Percentiles rank a stretch among this genome's conserved stretches.
These are phyloP conservation scores for Multifurca ochricompacta DNA, from an alignment of 768 basidiomycete genomes.

Conservation along the genomic window DNA sequence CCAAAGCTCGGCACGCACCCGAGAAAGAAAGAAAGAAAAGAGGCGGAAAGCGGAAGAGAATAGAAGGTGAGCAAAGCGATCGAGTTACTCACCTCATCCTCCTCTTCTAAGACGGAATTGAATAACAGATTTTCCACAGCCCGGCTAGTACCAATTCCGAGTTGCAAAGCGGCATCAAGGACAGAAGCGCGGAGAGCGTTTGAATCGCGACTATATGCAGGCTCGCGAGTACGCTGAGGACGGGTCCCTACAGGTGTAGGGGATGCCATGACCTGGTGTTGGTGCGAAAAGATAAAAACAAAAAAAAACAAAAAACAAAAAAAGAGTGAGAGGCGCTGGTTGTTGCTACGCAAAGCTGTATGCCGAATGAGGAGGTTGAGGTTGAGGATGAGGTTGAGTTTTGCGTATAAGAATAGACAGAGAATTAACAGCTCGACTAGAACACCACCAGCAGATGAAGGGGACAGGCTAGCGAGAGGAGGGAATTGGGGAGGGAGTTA, in stretches of 20 bases:
- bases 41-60: not conserved
- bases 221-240: not conserved
- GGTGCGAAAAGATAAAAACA: not conserved
- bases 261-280: not conserved
- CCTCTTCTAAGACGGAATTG: constrained; percentile 49
- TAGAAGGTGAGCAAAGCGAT: not conserved
- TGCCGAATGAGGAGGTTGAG: too few relatives aligned
- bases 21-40: not conserved
- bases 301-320: not conserved
- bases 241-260: not conserved
- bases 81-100: constrained; percentile 32
- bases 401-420: too few relatives aligned
- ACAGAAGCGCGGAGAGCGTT: constrained; percentile 62
- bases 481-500: too few relatives aligned
- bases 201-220: constrained; percentile 37
- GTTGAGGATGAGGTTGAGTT: too few relatives aligned
- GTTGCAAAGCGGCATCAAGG: constrained; percentile 61
- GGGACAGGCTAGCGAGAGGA: too few relatives aligned
- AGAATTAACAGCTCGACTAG: too few relatives aligned
- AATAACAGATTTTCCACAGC: constrained; percentile 69
- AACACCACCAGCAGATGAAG: too few relatives aligned
- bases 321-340: not conserved
- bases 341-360: too few relatives aligned
- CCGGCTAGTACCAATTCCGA: constrained; percentile 52
- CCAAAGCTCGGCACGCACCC: not conserved